Evolutionary conservation across 192 early-diverging fungal genomes (phyloP), one percentile per base, ranked within the genome.

Genomic region (Podila epigama): DNA sequence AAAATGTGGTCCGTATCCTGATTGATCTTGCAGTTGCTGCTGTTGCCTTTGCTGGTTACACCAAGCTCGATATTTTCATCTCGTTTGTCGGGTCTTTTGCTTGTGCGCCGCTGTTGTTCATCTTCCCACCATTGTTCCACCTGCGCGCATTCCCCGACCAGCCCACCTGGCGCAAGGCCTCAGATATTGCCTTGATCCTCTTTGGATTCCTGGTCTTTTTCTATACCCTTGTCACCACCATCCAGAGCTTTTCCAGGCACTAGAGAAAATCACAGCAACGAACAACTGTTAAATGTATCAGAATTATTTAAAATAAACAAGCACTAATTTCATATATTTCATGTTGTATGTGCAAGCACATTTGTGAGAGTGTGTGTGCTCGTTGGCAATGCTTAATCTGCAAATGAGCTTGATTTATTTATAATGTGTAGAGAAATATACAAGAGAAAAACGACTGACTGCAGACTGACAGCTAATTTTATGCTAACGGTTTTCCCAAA

Each of bases 41-140:
- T 15, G 85, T 95, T 7, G 91, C 94, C 22, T 91, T 88, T 67
- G 79, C 86, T 34, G 94, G 93, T 20, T 86, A 88, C 10, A 85
- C 85, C 42, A 87, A 94, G 63, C 83, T 97, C n/a, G 94, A 97
- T 75, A 92, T 93, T 63, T 90, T 95, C 69, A 93, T 96, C 50
- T 88, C 89, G 37, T 87, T 97, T 36, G 89, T 97, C 28, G 94
- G 94, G 0, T 93, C 90, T 62, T 84, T 93, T 64, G 90, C 92
- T 1, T 92, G 86, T 59, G 83, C 82, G 15, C 91, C 91, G 15
- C 64, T 92, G 55, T 83, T 86, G 53, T 94, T 96, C 75, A 92
- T 96, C 57, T 97, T 95, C 72, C 95, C 96, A 5, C 85, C 90
- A 16, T 58, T 95, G 67, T 92, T 96, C 77, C 94, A 96, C 70